phyloP scores from a whole-genome alignment of 2,329 filamentous ascomycete genomes.

The Ophiostoma sp. region DNA sequence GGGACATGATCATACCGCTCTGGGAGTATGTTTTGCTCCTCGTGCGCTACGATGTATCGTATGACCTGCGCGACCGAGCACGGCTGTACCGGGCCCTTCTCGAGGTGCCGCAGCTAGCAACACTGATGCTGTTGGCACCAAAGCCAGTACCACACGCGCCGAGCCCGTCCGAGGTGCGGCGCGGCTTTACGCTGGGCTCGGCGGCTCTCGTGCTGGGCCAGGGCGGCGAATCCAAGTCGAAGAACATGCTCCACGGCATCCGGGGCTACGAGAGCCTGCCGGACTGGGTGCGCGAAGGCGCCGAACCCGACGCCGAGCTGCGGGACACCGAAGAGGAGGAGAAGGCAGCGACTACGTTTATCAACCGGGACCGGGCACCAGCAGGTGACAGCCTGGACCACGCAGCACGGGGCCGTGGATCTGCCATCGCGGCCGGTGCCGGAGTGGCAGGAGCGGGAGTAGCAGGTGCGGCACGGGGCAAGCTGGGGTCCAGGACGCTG shows the following conservation, averaged over 20 bases:
- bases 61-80: slow-evolving; percentile 86
- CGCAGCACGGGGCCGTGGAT: slow-evolving; percentile 35
- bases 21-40: slow-evolving; percentile 83
- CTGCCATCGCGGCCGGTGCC: background rate
- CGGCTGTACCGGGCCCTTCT: slow-evolving; percentile 84
- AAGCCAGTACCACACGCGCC: slow-evolving; percentile 90
- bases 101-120: slow-evolving; percentile 77
- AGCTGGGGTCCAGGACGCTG: slow-evolving; percentile 64
- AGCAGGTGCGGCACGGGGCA: slow-evolving; percentile 36
- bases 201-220: slow-evolving; percentile 78
- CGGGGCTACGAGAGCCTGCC: slow-evolving; percentile 75
- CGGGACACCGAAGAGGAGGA: slow-evolving; percentile 52
- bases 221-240: slow-evolving; percentile 45
- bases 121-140: slow-evolving; percentile 82
- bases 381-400: slow-evolving; percentile 61
- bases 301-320: slow-evolving; percentile 71
- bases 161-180: slow-evolving; percentile 78
- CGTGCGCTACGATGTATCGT: slow-evolving; percentile 87
- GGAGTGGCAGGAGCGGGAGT: slow-evolving; percentile 32
- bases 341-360: slow-evolving; percentile 26
- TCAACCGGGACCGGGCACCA: slow-evolving; percentile 36
- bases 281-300: slow-evolving; percentile 73
- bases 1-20: slow-evolving; percentile 65
- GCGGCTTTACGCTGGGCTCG: slow-evolving; percentile 72
- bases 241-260: slow-evolving; percentile 45